phyloP scores from a whole-genome alignment of 768 basidiomycete species.

The Suillus brevipes region DNA sequence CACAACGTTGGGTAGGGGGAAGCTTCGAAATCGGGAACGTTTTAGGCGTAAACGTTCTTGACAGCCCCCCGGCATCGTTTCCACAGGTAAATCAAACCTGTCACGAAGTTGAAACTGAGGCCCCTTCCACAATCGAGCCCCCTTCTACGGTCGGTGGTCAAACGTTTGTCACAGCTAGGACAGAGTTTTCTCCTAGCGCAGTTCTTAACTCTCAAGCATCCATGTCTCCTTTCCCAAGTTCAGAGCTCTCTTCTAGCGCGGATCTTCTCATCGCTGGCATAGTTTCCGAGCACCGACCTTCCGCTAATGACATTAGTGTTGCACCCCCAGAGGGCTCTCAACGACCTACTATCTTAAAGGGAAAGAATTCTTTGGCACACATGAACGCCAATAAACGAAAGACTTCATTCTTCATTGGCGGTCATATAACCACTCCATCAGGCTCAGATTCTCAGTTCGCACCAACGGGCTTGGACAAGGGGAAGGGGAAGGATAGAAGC shows the following conservation, averaged over 20 bases:
- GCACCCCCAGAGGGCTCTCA: constrained; percentile 14
- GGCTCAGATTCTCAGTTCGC: not conserved
- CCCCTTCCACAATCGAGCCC: not conserved
- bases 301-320: constrained; percentile 7
- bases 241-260: constrained; percentile 23
- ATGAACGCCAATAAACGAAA: not conserved
- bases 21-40: constrained; percentile 81
- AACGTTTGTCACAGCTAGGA: not conserved
- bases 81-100: not conserved
- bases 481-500: constrained; percentile 25
- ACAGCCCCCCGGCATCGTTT: constrained; percentile 15
- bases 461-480: constrained; percentile 15
- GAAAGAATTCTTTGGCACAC: not conserved
- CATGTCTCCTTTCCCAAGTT: not conserved
- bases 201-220: not conserved
- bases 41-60: constrained; percentile 64
- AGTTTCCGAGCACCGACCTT: constrained; percentile 11
- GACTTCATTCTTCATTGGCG: not conserved
- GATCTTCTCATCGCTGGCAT: constrained; percentile 21
- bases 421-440: not conserved
- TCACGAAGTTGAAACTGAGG: constrained; percentile 2
- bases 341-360: constrained; percentile 27
- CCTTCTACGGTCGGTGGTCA: constrained; percentile 10
- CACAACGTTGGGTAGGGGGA: constrained; percentile 61
- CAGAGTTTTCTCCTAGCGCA: not conserved